phyloP scores from a whole-genome alignment of 208 protist species.

The Willaertia magna region DNA sequence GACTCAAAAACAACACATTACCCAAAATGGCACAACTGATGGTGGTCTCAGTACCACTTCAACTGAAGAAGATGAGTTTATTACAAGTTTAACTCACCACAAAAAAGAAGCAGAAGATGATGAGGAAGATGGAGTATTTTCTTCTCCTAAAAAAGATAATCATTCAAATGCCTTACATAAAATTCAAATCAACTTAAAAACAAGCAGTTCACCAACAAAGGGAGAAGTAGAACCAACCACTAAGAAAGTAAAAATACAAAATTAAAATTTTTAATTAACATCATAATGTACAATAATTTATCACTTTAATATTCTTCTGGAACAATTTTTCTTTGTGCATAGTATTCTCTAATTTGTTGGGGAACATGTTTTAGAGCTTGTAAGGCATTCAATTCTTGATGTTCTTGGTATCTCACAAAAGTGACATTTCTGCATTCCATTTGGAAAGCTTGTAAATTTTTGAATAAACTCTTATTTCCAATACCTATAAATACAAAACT shows the following conservation, averaged over 20 bases:
- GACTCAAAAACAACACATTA: background rate
- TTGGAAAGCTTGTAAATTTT: background rate
- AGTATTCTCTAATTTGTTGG: background rate
- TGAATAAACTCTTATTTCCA: background rate
- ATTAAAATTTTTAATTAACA: too few species aligned
- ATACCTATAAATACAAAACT: background rate
- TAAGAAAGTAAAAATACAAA: background rate
- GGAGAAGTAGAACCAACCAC: background rate
- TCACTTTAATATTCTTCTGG: conserved; percentile 1
- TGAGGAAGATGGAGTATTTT: background rate
- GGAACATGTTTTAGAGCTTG: background rate
- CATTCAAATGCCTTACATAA: background rate
- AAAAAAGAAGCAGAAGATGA: background rate
- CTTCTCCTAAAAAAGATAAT: background rate
- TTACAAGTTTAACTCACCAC: background rate
- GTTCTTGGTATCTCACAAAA: background rate
- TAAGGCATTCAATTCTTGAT: background rate
- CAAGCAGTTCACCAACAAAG: background rate
- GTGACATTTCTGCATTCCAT: background rate
- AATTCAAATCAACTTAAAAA: background rate
- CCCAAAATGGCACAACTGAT: background rate
- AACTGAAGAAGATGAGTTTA: background rate
- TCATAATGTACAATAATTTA: too few species aligned
- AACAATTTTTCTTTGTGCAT: background rate
- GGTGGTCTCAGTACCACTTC: background rate